Evolutionary conservation across 2,329 filamentous ascomycete species (phyloP), one percentile per base, ranked within the genome.

Genomic region (Phyllosticta citribraziliensis): DNA sequence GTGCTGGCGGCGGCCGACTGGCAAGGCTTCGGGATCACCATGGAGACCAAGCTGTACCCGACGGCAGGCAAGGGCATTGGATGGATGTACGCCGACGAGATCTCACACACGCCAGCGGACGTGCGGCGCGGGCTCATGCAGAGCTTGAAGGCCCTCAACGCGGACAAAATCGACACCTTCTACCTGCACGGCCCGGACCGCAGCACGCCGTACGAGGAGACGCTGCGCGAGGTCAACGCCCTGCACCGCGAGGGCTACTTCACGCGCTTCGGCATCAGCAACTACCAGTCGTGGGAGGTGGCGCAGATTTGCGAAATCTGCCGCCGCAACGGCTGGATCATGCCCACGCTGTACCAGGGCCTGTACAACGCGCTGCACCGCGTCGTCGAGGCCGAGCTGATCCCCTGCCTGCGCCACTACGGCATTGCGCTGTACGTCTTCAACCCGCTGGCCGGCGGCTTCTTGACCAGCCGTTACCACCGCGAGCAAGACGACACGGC

Each of bases 121-220:
- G 63, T 79, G 24, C 68, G 72, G 12, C 57, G 63, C 9, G 63
- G 67, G 17, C 67, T 76, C 33, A 66, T 75, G 11, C 66, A 70
- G 12, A 76, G 73, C 17, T 63, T 80, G 25, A 62, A 69, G 35
- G 75, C 73, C 1, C 69, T 81, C 14, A 67, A 73, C 33, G 68
- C 72, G 0, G 67, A 72, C 33, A 74, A 74, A 61, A 68, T 82
- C 1, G 73, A 82, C 51, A 75, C 80, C 56, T 80, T 74, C 66
- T 82, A 82, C 63, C 73, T 82, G 2, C 80, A 82, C 64, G 75
- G 72, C 0, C 79, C 79, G 60, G 80, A 82, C 65, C 70, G 75
- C 17, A 75, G 67, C 0, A 76, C 73, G 1, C 77, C 79, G 0
- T 73, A 75, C 56, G 75, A 77, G 55, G 75, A 76, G 5, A 80